Percentiles rank a stretch among this genome's conserved stretches.
phyloP scores from a whole-genome alignment of 1,139 yeast species.

The Pichia cactophila region DNA sequence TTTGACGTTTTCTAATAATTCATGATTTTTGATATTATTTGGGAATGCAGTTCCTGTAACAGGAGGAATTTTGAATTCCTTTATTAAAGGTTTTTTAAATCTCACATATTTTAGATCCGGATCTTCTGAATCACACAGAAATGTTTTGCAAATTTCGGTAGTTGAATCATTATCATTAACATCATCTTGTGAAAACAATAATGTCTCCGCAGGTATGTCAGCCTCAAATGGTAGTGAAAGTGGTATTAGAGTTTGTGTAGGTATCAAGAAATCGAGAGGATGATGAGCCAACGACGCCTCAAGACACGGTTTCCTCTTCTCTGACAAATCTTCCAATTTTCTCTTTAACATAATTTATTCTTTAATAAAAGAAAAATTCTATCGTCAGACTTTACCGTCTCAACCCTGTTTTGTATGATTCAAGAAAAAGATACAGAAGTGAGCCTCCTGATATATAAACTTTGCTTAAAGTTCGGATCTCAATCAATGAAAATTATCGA shows the following conservation, averaged over 20 bases:
- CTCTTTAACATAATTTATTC: not conserved
- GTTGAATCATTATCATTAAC: conserved; percentile 6
- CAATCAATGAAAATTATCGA: too few species aligned
- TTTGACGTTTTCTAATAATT: conserved; percentile 3
- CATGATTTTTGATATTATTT: conserved; percentile 1
- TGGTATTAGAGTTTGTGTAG: conserved; percentile 28
- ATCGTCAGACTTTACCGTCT: too few species aligned
- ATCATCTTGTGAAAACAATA: conserved; percentile 11
- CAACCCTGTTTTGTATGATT: too few species aligned
- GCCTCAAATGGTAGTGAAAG: conserved; percentile 22
- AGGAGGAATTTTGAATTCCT: not conserved
- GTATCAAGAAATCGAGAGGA: conserved; percentile 31
- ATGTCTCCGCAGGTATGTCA: conserved; percentile 11
- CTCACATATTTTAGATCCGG: conserved; percentile 18
- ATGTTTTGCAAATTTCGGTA: conserved; percentile 7
- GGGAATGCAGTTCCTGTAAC: not conserved
- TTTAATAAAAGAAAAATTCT: too few species aligned
- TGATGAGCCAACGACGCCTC: conserved; percentile 15
- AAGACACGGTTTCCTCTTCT: not conserved
- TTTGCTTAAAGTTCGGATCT: too few species aligned
- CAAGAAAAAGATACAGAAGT: too few species aligned
- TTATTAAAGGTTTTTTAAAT: conserved; percentile 22
- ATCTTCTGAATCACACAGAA: conserved; percentile 9
- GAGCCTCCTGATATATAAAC: too few species aligned
- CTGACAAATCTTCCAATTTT: not conserved